Conservation (phyloP, 1,284 basidiomycete species). For the Apiotrichum mycotoxinovorans region DNA sequence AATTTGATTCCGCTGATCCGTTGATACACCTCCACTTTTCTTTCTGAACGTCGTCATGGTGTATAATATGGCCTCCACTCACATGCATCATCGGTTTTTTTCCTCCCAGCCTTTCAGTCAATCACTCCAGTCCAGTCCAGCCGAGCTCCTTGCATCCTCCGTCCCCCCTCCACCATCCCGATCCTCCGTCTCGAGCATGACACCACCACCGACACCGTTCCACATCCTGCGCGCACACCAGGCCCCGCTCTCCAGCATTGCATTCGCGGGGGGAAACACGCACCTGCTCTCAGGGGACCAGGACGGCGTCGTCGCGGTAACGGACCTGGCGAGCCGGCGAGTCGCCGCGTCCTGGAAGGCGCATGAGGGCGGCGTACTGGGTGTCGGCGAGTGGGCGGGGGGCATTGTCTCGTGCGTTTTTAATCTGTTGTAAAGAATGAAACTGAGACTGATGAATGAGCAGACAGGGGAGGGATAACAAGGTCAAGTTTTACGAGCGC, state of each 20-base stretch:
- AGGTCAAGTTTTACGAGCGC: conserved; percentile 41
- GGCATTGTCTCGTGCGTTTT: conserved; percentile 65
- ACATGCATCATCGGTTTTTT: too few species aligned
- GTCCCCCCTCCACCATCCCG: too few species aligned
- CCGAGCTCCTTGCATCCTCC: too few species aligned
- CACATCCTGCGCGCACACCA: conserved; percentile 72
- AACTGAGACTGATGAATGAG: conserved; percentile 12
- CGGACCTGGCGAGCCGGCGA: conserved; percentile 67
- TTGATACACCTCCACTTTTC: too few species aligned
- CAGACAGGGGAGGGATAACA: conserved; percentile 80
- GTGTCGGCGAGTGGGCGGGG: conserved; percentile 66
- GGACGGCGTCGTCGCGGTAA: conserved; percentile 62
- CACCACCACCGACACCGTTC: conserved; percentile 55
- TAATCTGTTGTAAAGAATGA: background rate
- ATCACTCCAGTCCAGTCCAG: too few species aligned
- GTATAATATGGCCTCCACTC: too few species aligned
- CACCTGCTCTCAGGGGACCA: conserved; percentile 76
- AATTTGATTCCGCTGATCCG: too few species aligned
- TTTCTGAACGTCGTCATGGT: too few species aligned
- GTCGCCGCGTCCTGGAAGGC: conserved; percentile 70
- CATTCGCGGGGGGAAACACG: conserved; percentile 65
- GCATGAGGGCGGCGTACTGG: conserved; percentile 69
- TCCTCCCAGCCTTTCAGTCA: too few species aligned
- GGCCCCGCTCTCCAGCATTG: conserved; percentile 55
- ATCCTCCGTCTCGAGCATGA: too few species aligned